Evolutionary conservation across 768 basidiomycete genomes (phyloP), one percentile per base, ranked within the genome.

Genomic region (Lactarius akahatsu): DNA sequence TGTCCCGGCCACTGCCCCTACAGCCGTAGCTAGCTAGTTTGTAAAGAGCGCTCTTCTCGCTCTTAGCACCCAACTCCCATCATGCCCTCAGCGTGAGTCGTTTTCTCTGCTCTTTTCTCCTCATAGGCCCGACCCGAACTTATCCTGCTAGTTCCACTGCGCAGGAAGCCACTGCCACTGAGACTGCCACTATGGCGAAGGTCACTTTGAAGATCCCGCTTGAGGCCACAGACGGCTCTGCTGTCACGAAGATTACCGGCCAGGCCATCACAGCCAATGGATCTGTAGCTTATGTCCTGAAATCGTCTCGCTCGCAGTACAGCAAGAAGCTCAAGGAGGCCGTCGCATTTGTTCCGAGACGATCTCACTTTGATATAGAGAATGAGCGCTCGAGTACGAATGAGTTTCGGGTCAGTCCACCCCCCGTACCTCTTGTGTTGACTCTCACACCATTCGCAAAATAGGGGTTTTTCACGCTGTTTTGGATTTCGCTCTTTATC

Each of bases 401-500:
- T 76, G 90, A 94, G 76, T 97, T 97, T 76, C 85, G 95, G 68
- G 89, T 90, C 57, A 52, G 64, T 59, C 59, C n/a, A 11, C 41
- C 38, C 16, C 38, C 0, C 54, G 10, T 9, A 6, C 15, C 2
- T 20, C 18, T 15, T 11, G 16, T 34, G 30, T 34, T 56, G 43
- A 1, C 60, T 8, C 28, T 52, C 63, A 41, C 16, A 18, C 47
- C 52, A 40, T 54, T 26, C 58, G 30, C n/a, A 65, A 28, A 26
- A 54, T 71, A 91, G 89, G 96, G 96, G 1, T 98, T 98, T 80
- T 98, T 94, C 77, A 86, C 91, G 4, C 83, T 98, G 59, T 98
- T 98, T 79, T 98, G 97, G 88, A 86, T 92, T 63, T 89, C 89
- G 26, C 85, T 96, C 70, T 94, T 92, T 72, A 83, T 96, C 59